Conservation (phyloP, 2,329 filamentous ascomycete genomes). For the Fusarium ramigenum region DNA sequence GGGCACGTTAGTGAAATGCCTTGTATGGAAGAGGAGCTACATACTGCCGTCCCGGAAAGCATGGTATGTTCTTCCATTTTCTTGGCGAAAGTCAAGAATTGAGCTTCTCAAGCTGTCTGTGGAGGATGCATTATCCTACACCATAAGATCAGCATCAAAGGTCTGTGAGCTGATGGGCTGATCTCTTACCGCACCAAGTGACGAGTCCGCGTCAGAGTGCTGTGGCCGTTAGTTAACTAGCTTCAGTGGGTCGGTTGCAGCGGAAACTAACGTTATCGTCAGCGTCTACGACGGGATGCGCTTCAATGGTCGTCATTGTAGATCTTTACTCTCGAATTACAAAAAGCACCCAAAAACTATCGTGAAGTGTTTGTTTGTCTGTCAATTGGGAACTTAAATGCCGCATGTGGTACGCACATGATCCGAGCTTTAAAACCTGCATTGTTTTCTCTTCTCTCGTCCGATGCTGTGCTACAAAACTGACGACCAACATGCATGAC, state of each 20-base stretch:
- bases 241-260: too few species aligned
- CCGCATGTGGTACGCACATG: background rate
- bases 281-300: constrained; percentile 2
- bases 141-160: background rate
- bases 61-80: constrained; percentile 24
- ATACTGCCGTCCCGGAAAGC: constrained; percentile 12
- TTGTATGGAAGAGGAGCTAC: background rate
- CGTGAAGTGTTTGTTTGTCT: background rate
- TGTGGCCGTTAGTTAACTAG: background rate
- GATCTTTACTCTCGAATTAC: background rate
- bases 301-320: constrained; percentile 15
- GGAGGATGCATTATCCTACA: constrained; percentile 5
- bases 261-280: background rate
- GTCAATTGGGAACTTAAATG: background rate
- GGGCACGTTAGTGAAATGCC: background rate
- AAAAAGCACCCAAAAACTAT: background rate
- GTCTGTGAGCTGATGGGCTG: too few species aligned
- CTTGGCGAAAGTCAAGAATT: constrained; percentile 7
- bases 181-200: background rate
- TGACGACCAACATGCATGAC: constrained; percentile 1
- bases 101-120: constrained; percentile 22
- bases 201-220: background rate
- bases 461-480: background rate
- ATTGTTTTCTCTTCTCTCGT: constrained; percentile 15
- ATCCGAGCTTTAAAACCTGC: background rate